Percentiles rank a stretch among this genome's conserved stretches.
phyloP scores from a whole-genome alignment of 2,329 filamentous ascomycete species.

The Coniella vitis region DNA sequence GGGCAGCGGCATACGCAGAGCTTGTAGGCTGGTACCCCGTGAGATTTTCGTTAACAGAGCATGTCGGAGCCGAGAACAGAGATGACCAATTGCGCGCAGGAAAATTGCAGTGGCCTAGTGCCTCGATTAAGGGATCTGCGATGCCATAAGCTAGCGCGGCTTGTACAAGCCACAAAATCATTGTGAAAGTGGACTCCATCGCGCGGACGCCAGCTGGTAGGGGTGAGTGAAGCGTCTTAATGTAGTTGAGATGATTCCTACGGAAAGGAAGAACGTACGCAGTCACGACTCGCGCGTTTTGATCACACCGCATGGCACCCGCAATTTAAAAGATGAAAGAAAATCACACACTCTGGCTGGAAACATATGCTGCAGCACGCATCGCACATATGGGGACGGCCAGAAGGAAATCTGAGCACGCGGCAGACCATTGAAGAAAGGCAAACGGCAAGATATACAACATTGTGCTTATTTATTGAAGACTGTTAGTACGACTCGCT shows the following conservation, averaged over 20 bases:
- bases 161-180: background rate
- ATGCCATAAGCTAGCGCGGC: slow-evolving; percentile 4
- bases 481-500: no score
- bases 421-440: no score
- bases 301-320: no score
- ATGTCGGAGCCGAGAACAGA: slow-evolving; percentile 5
- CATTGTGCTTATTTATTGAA: no score
- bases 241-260: background rate
- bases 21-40: slow-evolving; percentile 5
- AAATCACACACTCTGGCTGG: no score
- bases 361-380: no score
- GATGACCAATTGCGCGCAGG: slow-evolving; percentile 4
- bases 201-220: background rate
- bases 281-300: no score
- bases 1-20: background rate
- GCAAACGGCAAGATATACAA: no score
- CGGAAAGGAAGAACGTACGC: no score
- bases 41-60: slow-evolving; percentile 7
- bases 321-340: no score
- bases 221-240: background rate
- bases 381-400: no score
- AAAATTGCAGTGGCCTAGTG: slow-evolving; percentile 6
- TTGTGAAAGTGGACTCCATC: background rate
- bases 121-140: background rate
- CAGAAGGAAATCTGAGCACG: no score